Evolutionary conservation across 1,284 basidiomycete species (phyloP).

Genomic region (Ceratobasidium sp.): DNA sequence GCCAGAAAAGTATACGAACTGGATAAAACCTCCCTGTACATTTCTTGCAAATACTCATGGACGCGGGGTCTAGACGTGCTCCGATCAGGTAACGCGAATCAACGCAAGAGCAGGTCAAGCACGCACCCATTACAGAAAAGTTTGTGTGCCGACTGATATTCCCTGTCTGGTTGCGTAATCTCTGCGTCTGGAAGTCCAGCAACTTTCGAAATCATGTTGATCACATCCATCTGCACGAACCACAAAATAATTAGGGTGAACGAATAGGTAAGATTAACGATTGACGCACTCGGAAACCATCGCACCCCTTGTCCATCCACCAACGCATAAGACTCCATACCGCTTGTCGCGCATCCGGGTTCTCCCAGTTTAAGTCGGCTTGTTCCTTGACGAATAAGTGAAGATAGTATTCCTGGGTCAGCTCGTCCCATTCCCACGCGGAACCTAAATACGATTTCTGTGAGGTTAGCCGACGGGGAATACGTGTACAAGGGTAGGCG

Average conservation of each 20-base stretch:
- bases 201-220: conserved; percentile 76
- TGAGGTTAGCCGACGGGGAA: too few species aligned
- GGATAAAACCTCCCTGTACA: conserved; percentile 71
- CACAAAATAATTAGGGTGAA: too few species aligned
- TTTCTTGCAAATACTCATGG: conserved; percentile 77
- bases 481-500: too few species aligned
- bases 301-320: conserved; percentile 80
- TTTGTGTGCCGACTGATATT: conserved; percentile 70
- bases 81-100: too few species aligned
- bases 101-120: too few species aligned
- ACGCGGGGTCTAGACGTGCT: conserved; percentile 67
- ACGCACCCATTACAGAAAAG: conserved; percentile 71
- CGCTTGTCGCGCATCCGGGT: conserved; percentile 71
- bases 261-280: too few species aligned
- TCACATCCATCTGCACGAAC: conserved; percentile 73
- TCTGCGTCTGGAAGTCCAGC: conserved; percentile 75
- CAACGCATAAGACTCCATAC: conserved; percentile 78
- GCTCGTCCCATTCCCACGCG: conserved; percentile 80
- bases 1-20: conserved; percentile 60
- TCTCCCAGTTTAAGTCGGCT: conserved; percentile 86
- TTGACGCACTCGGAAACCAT: conserved; percentile 74
- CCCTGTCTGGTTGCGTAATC: conserved; percentile 64
- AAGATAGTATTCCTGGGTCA: conserved; percentile 79
- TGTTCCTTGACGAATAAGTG: conserved; percentile 79
- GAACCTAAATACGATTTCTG: too few species aligned